phyloP scores from a whole-genome alignment of 345 rosid species.

The Camelina sativa region DNA sequence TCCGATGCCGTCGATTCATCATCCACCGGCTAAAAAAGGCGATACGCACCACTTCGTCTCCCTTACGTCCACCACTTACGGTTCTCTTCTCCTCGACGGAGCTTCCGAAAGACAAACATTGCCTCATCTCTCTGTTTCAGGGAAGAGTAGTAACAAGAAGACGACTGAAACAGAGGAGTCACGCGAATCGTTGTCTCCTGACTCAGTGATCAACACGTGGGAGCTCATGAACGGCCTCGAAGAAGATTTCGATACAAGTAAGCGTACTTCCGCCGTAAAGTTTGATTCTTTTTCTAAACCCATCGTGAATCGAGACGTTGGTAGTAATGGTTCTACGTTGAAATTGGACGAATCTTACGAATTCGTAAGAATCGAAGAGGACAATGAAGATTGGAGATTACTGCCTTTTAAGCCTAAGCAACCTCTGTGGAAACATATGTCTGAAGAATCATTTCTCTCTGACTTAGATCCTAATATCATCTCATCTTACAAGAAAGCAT shows the following conservation, averaged over 20 bases:
- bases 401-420: slow-evolving; percentile 36
- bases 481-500: slow-evolving; percentile 66
- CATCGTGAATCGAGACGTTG: slow-evolving; percentile 31
- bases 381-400: slow-evolving; percentile 34
- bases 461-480: slow-evolving; percentile 64
- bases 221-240: slow-evolving; percentile 94
- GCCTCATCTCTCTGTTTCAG: slow-evolving; percentile 33
- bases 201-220: slow-evolving; percentile 93
- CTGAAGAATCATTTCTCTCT: slow-evolving; percentile 69
- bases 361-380: slow-evolving; percentile 31
- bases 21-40: slow-evolving; percentile 77
- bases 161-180: slow-evolving; percentile 6
- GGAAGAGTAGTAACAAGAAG: background rate
- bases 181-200: slow-evolving; percentile 56
- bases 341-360: slow-evolving; percentile 38
- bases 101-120: slow-evolving; percentile 33
- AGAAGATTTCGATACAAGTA: slow-evolving; percentile 27
- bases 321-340: slow-evolving; percentile 29
- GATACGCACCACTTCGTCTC: slow-evolving; percentile 89
- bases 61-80: slow-evolving; percentile 81
- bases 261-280: slow-evolving; percentile 26
- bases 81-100: slow-evolving; percentile 59
- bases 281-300: slow-evolving; percentile 32
- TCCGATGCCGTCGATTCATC: slow-evolving; percentile 73
- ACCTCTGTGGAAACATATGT: slow-evolving; percentile 70